Evolutionary conservation across 2,329 filamentous ascomycete species (phyloP), one percentile per base, ranked within the genome.

Genomic region (Colletotrichum horii): DNA sequence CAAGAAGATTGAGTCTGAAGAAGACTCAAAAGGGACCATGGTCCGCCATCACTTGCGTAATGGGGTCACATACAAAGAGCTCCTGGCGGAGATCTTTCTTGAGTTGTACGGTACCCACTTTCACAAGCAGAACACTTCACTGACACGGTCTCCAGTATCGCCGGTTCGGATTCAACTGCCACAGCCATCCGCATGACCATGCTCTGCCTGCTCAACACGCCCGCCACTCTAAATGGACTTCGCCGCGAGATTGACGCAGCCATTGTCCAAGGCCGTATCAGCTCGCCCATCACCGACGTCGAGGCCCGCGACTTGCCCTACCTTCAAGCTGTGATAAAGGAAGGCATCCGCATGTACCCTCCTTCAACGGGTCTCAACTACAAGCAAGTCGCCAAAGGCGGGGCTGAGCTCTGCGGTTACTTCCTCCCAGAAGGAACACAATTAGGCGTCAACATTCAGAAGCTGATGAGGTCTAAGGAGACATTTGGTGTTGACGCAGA

Each of bases 251-350:
- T 91, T 19, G 85, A 89, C 64, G 62, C 78, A 0, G 81, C 80
- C 2, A 75, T 78, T 1, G 4, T 26, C 1, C 28, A 52, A 62
- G 19, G 78, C 75, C 12, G 78, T 0, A 64, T 77, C 55, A 73
- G 68, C 16, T 70, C 78, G 4, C 81, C 81, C 14, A 80, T 82
- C 71, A 80, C 76, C 8, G 83, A 87, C 52, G 77, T 80, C 2
- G 84, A 88, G 76, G 84, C 81, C 30, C 82, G 77, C 36, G 79
- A 79, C 16, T 80, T 85, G 22, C 82, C 81, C 16, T 88, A 90
- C 78, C 85, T 91, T 5, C 84, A 88, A 48, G 89, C 89, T 4
- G 86, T 89, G 4, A 84, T 92, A 19, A 87, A 86, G 24, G 91
- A 92, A 79, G 85, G 87, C 1, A 81, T 88, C 77, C 85, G 89